Evolutionary conservation across 2,329 filamentous ascomycete genomes (phyloP).

Genomic region (Cyclaneusma minus): DNA sequence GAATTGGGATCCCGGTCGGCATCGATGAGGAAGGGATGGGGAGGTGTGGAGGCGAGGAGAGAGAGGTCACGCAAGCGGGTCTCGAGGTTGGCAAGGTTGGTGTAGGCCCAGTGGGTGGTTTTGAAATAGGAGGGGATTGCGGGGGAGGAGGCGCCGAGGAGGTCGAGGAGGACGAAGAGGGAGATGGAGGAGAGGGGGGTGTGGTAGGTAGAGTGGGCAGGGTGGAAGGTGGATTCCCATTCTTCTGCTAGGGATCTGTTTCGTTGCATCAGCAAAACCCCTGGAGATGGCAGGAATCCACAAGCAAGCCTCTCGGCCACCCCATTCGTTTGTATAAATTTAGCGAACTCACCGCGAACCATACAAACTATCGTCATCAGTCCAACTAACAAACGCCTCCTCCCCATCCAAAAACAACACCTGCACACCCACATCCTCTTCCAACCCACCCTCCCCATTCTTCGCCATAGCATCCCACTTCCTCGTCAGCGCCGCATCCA

Average conservation of each 20-base stretch:
- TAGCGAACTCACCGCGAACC: conserved; percentile 51
- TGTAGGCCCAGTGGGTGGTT: conserved; percentile 88
- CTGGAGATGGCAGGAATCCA: too few relatives aligned
- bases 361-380: conserved; percentile 69
- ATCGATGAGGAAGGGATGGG: conserved; percentile 54
- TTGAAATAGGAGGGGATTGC: conserved; percentile 73
- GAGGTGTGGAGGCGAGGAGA: conserved; percentile 46
- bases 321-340: not conserved
- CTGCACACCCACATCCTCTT: conserved; percentile 72
- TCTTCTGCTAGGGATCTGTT: conserved; percentile 56
- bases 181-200: conserved; percentile 66
- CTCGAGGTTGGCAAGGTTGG: conserved; percentile 59
- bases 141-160: conserved; percentile 59
- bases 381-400: conserved; percentile 78
- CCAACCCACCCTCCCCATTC: conserved; percentile 40
- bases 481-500: conserved; percentile 63
- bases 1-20: conserved; percentile 30
- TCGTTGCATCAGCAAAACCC: too few relatives aligned
- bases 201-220: conserved; percentile 57
- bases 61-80: conserved; percentile 51
- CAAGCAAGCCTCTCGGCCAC: not conserved
- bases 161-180: conserved; percentile 81
- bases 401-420: conserved; percentile 86
- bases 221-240: conserved; percentile 61
- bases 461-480: conserved; percentile 67